Evolutionary conservation across 768 basidiomycete species (phyloP).

Genomic region (Mycena venus): DNA sequence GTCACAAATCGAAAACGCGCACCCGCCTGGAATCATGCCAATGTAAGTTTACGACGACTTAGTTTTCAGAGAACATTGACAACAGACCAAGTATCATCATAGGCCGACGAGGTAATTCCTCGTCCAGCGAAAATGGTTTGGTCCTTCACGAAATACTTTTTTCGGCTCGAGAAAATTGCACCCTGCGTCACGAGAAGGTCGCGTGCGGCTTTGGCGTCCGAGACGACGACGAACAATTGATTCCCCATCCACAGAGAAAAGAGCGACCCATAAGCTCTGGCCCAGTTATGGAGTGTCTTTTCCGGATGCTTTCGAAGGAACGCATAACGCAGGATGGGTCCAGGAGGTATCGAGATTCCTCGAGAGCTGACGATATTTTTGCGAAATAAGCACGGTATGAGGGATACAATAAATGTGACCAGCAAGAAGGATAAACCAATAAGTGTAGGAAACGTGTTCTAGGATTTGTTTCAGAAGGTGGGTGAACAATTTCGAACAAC

Average conservation of each 20-base stretch:
- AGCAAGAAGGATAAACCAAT: no score
- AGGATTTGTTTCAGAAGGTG: no score
- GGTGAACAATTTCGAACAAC: no score
- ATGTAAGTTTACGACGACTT: background rate
- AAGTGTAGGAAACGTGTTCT: no score
- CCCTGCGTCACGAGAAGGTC: constrained; percentile 54
- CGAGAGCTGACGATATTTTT: constrained; percentile 31
- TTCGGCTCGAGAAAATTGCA: constrained; percentile 49
- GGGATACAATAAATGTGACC: no score
- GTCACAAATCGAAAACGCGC: background rate
- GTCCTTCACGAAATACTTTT: constrained; percentile 51
- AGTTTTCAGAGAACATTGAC: background rate
- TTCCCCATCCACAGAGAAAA: constrained; percentile 55
- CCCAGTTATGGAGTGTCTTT: constrained; percentile 47
- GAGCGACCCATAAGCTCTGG: constrained; percentile 47
- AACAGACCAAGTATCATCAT: constrained; percentile 42
- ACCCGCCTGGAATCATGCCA: background rate
- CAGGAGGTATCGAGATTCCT: constrained; percentile 43
- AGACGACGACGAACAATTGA: constrained; percentile 53
- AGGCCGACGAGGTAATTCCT: constrained; percentile 49
- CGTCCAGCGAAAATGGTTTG: constrained; percentile 49
- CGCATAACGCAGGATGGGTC: constrained; percentile 43
- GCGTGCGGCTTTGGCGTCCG: constrained; percentile 47
- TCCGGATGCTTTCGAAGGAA: constrained; percentile 53
- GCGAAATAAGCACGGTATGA: constrained; percentile 32